Evolutionary conservation across 371 early-diverging fungal genomes (phyloP).

Genomic region (Sporodiniella umbellata): DNA sequence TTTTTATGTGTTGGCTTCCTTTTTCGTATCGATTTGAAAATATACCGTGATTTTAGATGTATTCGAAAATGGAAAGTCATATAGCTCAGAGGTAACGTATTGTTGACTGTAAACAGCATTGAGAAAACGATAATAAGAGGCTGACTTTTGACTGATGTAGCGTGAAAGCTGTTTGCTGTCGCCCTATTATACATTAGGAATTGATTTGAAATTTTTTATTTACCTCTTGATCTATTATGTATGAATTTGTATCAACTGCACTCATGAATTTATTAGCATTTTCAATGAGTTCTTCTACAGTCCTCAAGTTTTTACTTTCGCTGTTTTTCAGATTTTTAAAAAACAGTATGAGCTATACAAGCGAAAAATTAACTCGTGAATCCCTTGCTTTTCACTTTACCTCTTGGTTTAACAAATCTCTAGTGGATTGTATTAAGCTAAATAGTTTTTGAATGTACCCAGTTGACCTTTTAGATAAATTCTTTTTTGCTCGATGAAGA

Average conservation of each 20-base stretch:
- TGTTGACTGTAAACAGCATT: conserved; percentile 11
- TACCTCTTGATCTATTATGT: conserved; percentile 8
- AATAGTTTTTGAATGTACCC: conserved; percentile 24
- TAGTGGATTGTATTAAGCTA: conserved; percentile 15
- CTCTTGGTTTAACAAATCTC: conserved; percentile 16
- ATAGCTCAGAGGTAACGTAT: conserved; percentile 13
- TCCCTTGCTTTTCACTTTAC: conserved; percentile 9
- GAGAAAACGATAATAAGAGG: conserved; percentile 19
- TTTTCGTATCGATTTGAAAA: background rate
- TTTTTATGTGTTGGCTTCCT: background rate
- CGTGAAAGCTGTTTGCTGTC: conserved; percentile 23
- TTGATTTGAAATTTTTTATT: background rate
- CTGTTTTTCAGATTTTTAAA: conserved; percentile 13
- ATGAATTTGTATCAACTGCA: conserved; percentile 8
- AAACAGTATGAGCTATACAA: conserved; percentile 8
- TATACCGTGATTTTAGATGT: conserved; percentile 23
- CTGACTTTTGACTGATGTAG: conserved; percentile 28
- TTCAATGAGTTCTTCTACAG: conserved; percentile 13
- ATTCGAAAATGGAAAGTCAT: conserved; percentile 23
- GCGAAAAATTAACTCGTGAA: background rate
- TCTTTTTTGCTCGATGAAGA: conserved; percentile 19
- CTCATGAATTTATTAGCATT: conserved; percentile 13
- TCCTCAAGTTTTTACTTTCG: conserved; percentile 17
- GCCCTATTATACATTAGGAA: conserved; percentile 1
- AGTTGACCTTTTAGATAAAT: conserved; percentile 18